phyloP scores from a whole-genome alignment of 768 basidiomycete species.

The Naematelia encephala region DNA sequence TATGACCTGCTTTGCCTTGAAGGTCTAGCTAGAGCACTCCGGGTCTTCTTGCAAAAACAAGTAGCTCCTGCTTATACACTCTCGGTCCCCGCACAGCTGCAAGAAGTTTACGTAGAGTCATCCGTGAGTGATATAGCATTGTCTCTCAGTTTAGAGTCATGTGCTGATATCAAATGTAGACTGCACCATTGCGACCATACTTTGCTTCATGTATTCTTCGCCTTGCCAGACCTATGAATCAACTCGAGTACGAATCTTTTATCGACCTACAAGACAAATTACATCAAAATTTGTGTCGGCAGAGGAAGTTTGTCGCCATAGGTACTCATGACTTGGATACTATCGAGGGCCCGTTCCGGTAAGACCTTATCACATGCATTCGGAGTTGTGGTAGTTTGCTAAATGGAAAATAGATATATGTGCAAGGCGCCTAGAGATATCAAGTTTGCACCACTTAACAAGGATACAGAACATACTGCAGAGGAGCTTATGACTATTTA shows the following conservation, averaged over 20 bases:
- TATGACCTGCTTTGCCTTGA: slow-evolving; percentile 97
- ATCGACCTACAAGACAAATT: slow-evolving; percentile 99
- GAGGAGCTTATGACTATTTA: slow-evolving; percentile 90
- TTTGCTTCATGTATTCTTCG: slow-evolving; percentile 89
- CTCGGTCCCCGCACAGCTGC: slow-evolving; percentile 62
- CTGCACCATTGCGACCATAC: slow-evolving; percentile 75
- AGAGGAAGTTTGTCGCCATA: slow-evolving; percentile 86
- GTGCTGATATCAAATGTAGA: slow-evolving; percentile 54
- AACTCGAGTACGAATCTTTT: slow-evolving; percentile 87
- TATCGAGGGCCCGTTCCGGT: slow-evolving; percentile 79
- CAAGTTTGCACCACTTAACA: slow-evolving; percentile 83
- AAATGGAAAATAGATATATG: slow-evolving; percentile 38
- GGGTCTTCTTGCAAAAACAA: slow-evolving; percentile 71
- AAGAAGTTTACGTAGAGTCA: slow-evolving; percentile 66
- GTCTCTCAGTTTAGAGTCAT: background rate
- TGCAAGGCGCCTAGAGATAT: slow-evolving; percentile 68
- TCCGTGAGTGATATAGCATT: slow-evolving; percentile 58
- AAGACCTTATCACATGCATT: slow-evolving; percentile 53
- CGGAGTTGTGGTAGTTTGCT: background rate
- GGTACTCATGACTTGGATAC: slow-evolving; percentile 97
- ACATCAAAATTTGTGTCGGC: slow-evolving; percentile 89
- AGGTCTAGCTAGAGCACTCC: slow-evolving; percentile 82
- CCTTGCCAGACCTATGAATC: slow-evolving; percentile 76
- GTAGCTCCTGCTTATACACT: slow-evolving; percentile 70
- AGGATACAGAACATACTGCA: slow-evolving; percentile 72